A percentile compares a stretch with the other conserved stretches of the same genome.
phyloP scores from a whole-genome alignment of 2,329 filamentous ascomycete genomes.

The Mollisiaceae sp. region DNA sequence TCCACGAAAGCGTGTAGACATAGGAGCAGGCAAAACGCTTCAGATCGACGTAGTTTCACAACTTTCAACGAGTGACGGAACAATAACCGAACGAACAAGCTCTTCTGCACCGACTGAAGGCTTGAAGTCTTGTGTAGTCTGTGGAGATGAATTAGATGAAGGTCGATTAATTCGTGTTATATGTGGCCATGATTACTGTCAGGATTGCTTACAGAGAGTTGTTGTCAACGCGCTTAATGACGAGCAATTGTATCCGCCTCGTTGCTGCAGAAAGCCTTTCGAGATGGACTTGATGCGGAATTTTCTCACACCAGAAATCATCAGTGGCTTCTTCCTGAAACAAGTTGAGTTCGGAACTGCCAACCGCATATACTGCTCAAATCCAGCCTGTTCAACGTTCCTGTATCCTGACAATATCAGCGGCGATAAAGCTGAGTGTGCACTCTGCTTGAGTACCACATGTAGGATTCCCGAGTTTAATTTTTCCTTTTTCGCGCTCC shows the following conservation, averaged over 20 bases:
- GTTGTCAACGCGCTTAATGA: slow-evolving; percentile 16
- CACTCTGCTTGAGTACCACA: slow-evolving; percentile 48
- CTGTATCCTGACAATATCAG: slow-evolving; percentile 45
- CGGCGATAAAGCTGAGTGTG: slow-evolving; percentile 45
- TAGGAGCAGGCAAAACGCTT: neutral
- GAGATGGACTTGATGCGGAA: slow-evolving; percentile 14
- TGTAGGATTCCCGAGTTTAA: slow-evolving; percentile 42
- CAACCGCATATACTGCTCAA: slow-evolving; percentile 56
- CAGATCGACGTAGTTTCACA: neutral
- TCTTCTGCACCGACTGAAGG: too few relatives aligned
- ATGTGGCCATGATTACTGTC: slow-evolving; percentile 19
- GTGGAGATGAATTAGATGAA: neutral
- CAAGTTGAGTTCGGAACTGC: slow-evolving; percentile 52
- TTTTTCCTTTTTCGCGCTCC: too few relatives aligned
- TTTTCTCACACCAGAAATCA: slow-evolving; percentile 17
- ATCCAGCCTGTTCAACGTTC: slow-evolving; percentile 50
- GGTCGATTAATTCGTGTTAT: neutral
- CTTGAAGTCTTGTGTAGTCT: neutral
- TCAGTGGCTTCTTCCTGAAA: slow-evolving; percentile 48
- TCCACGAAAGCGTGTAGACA: neutral
- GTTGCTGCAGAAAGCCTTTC: slow-evolving; percentile 21
- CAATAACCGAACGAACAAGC: too few relatives aligned
- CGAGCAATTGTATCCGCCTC: slow-evolving; percentile 19
- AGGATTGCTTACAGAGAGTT: slow-evolving; percentile 15
- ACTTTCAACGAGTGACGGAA: too few relatives aligned